Evolutionary conservation across 1,139 yeast genomes (phyloP).

Genomic region (Pichia kudriavzevii): DNA sequence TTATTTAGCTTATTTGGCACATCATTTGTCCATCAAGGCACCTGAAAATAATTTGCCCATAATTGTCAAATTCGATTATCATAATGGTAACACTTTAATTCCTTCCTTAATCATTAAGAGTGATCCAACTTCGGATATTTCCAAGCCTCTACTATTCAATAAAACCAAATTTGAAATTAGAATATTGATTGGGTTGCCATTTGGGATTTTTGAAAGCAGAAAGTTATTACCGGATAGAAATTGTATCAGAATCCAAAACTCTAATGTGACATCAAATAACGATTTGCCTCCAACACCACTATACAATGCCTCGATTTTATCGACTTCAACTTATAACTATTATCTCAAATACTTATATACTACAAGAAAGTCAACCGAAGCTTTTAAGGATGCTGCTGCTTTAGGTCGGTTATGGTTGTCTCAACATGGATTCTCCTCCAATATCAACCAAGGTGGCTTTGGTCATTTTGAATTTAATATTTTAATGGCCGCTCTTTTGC

Average conservation of each 20-base stretch:
- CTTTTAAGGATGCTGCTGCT: slow-evolving; percentile 83
- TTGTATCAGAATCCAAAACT: slow-evolving; percentile 55
- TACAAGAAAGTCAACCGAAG: slow-evolving; percentile 66
- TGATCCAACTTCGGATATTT: slow-evolving; percentile 20
- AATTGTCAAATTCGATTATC: slow-evolving; percentile 49
- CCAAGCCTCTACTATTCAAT: slow-evolving; percentile 45
- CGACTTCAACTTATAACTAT: slow-evolving; percentile 60
- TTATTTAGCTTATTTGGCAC: slow-evolving; percentile 71
- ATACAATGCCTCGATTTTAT: slow-evolving; percentile 72
- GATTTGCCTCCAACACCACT: slow-evolving; percentile 70
- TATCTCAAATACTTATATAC: slow-evolving; percentile 71
- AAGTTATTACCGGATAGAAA: slow-evolving; percentile 74
- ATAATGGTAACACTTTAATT: slow-evolving; percentile 59
- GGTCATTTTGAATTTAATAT: slow-evolving; percentile 88
- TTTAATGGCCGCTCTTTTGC: slow-evolving; percentile 69
- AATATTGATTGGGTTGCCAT: slow-evolving; percentile 66
- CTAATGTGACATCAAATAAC: slow-evolving; percentile 28
- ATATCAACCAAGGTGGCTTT: slow-evolving; percentile 60
- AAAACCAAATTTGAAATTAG: slow-evolving; percentile 68
- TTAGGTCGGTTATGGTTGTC: slow-evolving; percentile 85
- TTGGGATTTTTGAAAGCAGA: slow-evolving; percentile 60
- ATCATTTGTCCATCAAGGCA: slow-evolving; percentile 48
- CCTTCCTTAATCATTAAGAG: slow-evolving; percentile 55
- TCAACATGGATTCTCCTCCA: slow-evolving; percentile 74
- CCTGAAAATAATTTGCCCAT: slow-evolving; percentile 53